phyloP scores from a whole-genome alignment of 106 monocot species.

The Apostasia shenzhenica region DNA sequence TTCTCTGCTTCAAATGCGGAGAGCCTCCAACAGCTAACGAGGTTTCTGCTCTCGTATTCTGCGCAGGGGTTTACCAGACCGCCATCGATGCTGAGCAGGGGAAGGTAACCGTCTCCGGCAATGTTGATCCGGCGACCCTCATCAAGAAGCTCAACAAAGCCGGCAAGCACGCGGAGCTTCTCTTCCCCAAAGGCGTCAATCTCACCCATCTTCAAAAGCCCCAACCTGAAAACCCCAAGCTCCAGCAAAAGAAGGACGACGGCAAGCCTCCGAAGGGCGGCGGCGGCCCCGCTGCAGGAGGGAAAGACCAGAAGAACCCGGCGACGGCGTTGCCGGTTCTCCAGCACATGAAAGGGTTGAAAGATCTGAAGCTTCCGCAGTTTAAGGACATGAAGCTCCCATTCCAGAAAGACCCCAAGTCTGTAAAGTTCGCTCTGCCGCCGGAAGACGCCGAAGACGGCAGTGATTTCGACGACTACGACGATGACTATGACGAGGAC shows the following conservation, averaged over 20 bases:
- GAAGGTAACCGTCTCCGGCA: constrained; percentile 68
- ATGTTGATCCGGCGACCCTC: constrained; percentile 55
- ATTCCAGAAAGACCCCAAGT: constrained; percentile 38
- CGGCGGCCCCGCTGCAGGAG: constrained; percentile 11
- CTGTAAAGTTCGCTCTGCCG: constrained; percentile 44
- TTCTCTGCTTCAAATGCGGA: background rate
- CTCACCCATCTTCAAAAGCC: constrained; percentile 31
- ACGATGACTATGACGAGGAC: constrained; percentile 32
- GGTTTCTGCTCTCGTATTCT: background rate
- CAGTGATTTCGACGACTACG: constrained; percentile 25
- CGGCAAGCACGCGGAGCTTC: constrained; percentile 70
- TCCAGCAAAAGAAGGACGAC: constrained; percentile 14
- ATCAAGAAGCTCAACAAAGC: constrained; percentile 55
- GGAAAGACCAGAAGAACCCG: constrained; percentile 31
- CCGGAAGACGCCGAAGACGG: constrained; percentile 34
- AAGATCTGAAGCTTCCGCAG: constrained; percentile 47
- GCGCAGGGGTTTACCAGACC: constrained; percentile 51
- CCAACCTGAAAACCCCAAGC: constrained; percentile 8
- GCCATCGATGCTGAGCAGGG: constrained; percentile 58
- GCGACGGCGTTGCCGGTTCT: constrained; percentile 13
- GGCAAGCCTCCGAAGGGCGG: constrained; percentile 19
- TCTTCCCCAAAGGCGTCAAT: constrained; percentile 21
- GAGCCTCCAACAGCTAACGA: background rate
- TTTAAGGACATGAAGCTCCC: constrained; percentile 52
- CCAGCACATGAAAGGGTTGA: constrained; percentile 40